Percentiles rank a stretch among this genome's conserved stretches.
phyloP scores from a whole-genome alignment of 495 filamentous ascomycete genomes.

The Talaromyces nanjingensis region DNA sequence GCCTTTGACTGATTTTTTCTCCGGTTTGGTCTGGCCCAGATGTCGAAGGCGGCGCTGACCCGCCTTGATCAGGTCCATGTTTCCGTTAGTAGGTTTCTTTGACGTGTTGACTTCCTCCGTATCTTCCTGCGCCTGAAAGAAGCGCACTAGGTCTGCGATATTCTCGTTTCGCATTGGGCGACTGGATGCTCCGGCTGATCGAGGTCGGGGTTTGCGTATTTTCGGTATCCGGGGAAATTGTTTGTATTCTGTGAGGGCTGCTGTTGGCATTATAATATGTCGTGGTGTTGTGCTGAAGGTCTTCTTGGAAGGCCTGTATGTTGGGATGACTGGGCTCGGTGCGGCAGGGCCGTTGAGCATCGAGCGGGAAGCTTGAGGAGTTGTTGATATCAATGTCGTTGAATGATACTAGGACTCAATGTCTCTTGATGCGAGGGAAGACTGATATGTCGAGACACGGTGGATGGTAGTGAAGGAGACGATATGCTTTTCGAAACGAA shows the following conservation, averaged over 20 bases:
- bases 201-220: constrained; percentile 12
- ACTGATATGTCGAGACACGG: background rate
- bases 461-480: background rate
- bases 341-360: constrained; percentile 20
- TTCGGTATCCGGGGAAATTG: constrained; percentile 15
- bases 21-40: constrained; percentile 27
- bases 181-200: constrained; percentile 10
- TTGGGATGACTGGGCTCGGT: constrained; percentile 37
- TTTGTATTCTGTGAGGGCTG: constrained; percentile 14
- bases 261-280: constrained; percentile 24
- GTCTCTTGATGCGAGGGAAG: background rate
- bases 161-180: constrained; percentile 24
- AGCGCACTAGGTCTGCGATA: constrained; percentile 30
- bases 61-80: constrained; percentile 28
- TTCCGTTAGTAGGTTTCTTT: constrained; percentile 12
- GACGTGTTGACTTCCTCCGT: constrained; percentile 4
- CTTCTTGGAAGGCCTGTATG: constrained; percentile 22
- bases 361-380: background rate
- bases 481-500: background rate
- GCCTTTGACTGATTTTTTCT: constrained; percentile 16
- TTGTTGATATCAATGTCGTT: background rate
- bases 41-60: constrained; percentile 36
- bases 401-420: background rate
- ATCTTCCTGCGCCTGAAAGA: constrained; percentile 29
- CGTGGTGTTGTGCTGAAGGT: constrained; percentile 21